Percentiles rank a stretch among this genome's conserved stretches.
These are phyloP conservation scores for Lodderomyces beijingensis DNA, from an alignment of 1,139 yeast genomes.

Conservation along the genomic window DNA sequence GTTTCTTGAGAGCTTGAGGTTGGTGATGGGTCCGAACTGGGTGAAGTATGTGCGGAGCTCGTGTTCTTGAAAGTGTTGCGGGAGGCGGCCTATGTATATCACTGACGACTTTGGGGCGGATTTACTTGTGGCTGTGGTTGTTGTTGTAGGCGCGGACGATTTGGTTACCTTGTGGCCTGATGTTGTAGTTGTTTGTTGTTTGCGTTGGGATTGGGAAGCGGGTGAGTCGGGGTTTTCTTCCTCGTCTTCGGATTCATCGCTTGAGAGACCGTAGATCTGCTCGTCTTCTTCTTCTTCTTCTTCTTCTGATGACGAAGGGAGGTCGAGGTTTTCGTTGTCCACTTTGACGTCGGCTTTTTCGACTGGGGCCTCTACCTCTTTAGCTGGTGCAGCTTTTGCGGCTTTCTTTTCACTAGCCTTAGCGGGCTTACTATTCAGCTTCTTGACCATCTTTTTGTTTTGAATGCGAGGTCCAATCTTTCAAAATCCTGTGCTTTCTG, in stretches of 20 bases:
- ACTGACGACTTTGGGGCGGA: conserved; percentile 32
- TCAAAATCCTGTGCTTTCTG: too few relatives aligned
- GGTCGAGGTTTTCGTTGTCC: conserved; percentile 11
- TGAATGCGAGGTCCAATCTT: background rate
- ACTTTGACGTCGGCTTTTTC: conserved; percentile 24
- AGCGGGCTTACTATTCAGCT: background rate
- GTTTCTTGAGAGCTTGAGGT: conserved; percentile 80
- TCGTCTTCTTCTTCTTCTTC: conserved; percentile 19
- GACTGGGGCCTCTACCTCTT: conserved; percentile 15
- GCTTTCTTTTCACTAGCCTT: background rate
- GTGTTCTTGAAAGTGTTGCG: conserved; percentile 84
- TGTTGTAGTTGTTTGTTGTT: background rate
- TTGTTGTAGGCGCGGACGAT: too few relatives aligned
- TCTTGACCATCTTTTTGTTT: background rate
- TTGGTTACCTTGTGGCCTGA: conserved; percentile 26
- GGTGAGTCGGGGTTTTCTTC: too few relatives aligned
- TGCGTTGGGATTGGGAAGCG: too few relatives aligned
- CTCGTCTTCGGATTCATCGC: conserved; percentile 14
- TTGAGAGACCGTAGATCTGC: conserved; percentile 4
- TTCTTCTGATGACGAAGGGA: background rate
- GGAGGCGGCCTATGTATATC: conserved; percentile 86
- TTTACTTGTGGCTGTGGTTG: conserved; percentile 11
- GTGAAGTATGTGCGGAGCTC: conserved; percentile 78
- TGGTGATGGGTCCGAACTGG: conserved; percentile 82
- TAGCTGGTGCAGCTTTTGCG: conserved; percentile 8